Base-by-base conservation (phyloP, 2,329 filamentous ascomycete species). In the Fulvia fulva region DNA sequence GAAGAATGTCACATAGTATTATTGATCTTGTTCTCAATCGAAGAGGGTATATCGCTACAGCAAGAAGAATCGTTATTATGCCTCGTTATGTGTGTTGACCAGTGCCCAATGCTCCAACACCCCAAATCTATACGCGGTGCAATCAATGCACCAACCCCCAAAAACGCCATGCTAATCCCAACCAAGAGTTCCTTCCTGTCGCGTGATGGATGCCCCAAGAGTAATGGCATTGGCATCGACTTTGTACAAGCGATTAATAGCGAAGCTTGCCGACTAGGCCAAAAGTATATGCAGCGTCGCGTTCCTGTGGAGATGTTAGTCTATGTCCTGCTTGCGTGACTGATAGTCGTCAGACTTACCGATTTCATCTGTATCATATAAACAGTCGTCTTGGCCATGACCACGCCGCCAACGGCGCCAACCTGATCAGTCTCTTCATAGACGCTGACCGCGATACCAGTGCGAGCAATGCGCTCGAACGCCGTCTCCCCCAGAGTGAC, bases 381-480 rank as follows among this genome's bases (percentile, higher is more conserved):
- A 11, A 86, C 79, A 61, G 77, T 81, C 44, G 80, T 82, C 61
- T 77, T 78, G 26, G 80, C 81, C 30, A 78, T 80, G 43, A 68
- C 64, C 4, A 84, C 82, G 32, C 86, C 85, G 25, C 84, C 86
- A 3, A 80, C 80, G 53, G 80, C 76, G 28, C 78, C 77, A 0
- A 83, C 79, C 68, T 16, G 74, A 74, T 73, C 64, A n/a, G 71
- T 68, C 63, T 80, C 78, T 72, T 94, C 89, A 85, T 91, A 94
- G 34, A 97, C 88, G 64, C 89, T 92, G 56, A 96, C 86, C 1
- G 94, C 90, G 67, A 97, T 93, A 49, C 92, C 92, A 32, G 89
- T 88, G 64, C 88, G 85, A 5, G 90, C 92, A 60, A 96, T 85
- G 19, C 89, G 80, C 65, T 92, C 88, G 75, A 96, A 95, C 69